A percentile compares a stretch with the other conserved stretches of the same genome.
These are phyloP conservation scores for Kwoniella newhampshirensis DNA, from an alignment of 768 basidiomycete species.

Conservation along the genomic window DNA sequence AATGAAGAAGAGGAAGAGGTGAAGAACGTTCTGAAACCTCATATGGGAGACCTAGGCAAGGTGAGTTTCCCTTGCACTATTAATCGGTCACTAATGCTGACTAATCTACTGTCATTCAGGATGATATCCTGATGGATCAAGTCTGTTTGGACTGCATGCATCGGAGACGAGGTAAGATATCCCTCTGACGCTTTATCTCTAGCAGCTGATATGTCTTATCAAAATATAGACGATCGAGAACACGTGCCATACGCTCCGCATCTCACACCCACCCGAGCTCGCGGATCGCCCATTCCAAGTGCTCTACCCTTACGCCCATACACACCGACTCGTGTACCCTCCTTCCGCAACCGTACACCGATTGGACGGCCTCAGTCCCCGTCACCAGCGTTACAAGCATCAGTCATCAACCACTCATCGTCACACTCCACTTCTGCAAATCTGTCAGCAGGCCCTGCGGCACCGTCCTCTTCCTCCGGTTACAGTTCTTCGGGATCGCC, in stretches of 20 bases:
- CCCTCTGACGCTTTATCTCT: background rate
- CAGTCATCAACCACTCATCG: slow-evolving; percentile 45
- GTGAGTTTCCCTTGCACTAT: slow-evolving; percentile 58
- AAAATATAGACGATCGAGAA: slow-evolving; percentile 43
- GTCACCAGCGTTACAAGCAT: slow-evolving; percentile 37
- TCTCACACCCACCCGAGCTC: slow-evolving; percentile 67
- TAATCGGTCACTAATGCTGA: slow-evolving; percentile 7
- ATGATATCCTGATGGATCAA: slow-evolving; percentile 63
- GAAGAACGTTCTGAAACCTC: slow-evolving; percentile 69
- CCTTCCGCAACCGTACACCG: slow-evolving; percentile 46
- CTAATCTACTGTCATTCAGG: slow-evolving; percentile 29
- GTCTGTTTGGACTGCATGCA: slow-evolving; percentile 94
- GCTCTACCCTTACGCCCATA: slow-evolving; percentile 62
- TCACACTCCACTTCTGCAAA: slow-evolving; percentile 58
- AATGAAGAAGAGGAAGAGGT: slow-evolving; percentile 85
- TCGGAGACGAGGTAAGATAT: slow-evolving; percentile 75
- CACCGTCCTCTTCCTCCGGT: slow-evolving; percentile 27
- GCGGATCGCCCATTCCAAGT: slow-evolving; percentile 58
- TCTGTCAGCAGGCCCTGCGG: slow-evolving; percentile 7
- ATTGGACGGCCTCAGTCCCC: slow-evolving; percentile 50
- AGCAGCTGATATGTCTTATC: slow-evolving; percentile 56
- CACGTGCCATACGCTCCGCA: slow-evolving; percentile 60
- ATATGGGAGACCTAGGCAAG: slow-evolving; percentile 59
- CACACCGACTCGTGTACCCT: slow-evolving; percentile 52
- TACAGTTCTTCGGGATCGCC: slow-evolving; percentile 60